Conservation (phyloP, 768 basidiomycete species). For the Hebeloma cylindrosporum region DNA sequence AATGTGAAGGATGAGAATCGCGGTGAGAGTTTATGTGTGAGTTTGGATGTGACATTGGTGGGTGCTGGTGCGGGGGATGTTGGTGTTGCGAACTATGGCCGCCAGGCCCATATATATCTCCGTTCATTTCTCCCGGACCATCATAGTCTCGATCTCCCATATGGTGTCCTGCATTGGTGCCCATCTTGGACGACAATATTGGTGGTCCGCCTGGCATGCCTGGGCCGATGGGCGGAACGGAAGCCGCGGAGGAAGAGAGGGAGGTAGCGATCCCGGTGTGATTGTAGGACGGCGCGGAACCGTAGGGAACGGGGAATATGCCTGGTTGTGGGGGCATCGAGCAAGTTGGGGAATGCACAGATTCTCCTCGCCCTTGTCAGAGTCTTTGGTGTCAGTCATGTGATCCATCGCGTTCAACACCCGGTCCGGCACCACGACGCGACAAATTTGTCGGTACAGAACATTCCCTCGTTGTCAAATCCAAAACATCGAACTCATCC, state of each 20-base stretch:
- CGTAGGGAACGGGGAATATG: conserved; percentile 61
- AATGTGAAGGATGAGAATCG: neutral
- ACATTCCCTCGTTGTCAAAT: too few species aligned
- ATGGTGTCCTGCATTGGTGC: neutral
- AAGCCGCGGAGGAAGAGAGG: conserved; percentile 8
- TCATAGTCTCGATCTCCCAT: conserved; percentile 4
- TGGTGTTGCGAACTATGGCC: conserved; percentile 8
- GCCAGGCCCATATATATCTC: conserved; percentile 2
- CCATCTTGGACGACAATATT: conserved; percentile 4
- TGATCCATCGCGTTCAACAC: too few species aligned
- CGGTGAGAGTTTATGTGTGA: conserved; percentile 4
- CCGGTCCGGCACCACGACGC: too few species aligned
- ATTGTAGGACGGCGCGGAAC: conserved; percentile 32
- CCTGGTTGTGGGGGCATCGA: conserved; percentile 70
- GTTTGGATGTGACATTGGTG: conserved; percentile 2
- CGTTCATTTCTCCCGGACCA: neutral
- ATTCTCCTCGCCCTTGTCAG: too few species aligned
- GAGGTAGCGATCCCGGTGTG: conserved; percentile 17
- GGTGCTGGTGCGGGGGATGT: conserved; percentile 9
- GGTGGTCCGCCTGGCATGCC: conserved; percentile 10
- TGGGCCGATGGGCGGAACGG: conserved; percentile 11
- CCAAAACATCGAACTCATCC: too few species aligned
- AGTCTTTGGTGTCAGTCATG: too few species aligned
- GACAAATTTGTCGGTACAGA: too few species aligned
- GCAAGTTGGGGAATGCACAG: too few species aligned